Conservation (phyloP, 2,329 filamentous ascomycete species). For the Colletotrichum higginsianum region DNA sequence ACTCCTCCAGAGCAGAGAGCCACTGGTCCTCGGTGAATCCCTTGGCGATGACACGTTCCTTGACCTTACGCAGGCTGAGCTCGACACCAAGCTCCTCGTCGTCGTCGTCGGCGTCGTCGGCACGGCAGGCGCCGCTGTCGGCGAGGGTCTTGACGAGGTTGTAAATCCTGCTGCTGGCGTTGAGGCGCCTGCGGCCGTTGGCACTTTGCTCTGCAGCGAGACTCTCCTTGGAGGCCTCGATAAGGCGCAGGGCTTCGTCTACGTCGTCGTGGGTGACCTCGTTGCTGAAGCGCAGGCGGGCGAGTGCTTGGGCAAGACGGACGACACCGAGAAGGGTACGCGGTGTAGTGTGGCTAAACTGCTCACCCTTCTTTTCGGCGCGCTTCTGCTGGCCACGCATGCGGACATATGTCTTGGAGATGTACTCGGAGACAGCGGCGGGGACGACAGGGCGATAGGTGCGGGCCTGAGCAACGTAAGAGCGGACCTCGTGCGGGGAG, state of each 20-base stretch:
- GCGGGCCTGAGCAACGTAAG: slow-evolving; percentile 94
- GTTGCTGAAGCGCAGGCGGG: slow-evolving; percentile 89
- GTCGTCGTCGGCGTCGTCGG: slow-evolving; percentile 74
- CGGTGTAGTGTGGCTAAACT: slow-evolving; percentile 94
- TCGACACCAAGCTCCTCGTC: slow-evolving; percentile 72
- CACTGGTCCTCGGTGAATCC: slow-evolving; percentile 98
- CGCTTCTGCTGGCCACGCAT: slow-evolving; percentile 93
- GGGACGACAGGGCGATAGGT: slow-evolving; percentile 91
- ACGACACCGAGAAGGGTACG: slow-evolving; percentile 94
- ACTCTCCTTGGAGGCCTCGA: slow-evolving; percentile 94
- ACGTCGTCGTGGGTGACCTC: slow-evolving; percentile 92
- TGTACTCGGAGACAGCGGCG: slow-evolving; percentile 90
- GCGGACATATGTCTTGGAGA: slow-evolving; percentile 96
- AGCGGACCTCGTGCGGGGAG: slow-evolving; percentile 91
- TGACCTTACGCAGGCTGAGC: slow-evolving; percentile 88
- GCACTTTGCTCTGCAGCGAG: slow-evolving; percentile 79
- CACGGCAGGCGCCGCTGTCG: slow-evolving; percentile 87
- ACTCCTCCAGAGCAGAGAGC: slow-evolving; percentile 88
- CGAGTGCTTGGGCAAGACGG: slow-evolving; percentile 93
- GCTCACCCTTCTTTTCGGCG: slow-evolving; percentile 91
- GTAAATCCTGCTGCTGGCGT: slow-evolving; percentile 91
- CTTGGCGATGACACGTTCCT: slow-evolving; percentile 93
- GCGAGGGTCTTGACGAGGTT: slow-evolving; percentile 92
- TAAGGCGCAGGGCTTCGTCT: slow-evolving; percentile 90
- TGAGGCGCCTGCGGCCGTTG: slow-evolving; percentile 76